Evolutionary conservation across 1,284 basidiomycete species (phyloP), one percentile per base, ranked within the genome.

Genomic region (Cutaneotrichosporon curvatum): DNA sequence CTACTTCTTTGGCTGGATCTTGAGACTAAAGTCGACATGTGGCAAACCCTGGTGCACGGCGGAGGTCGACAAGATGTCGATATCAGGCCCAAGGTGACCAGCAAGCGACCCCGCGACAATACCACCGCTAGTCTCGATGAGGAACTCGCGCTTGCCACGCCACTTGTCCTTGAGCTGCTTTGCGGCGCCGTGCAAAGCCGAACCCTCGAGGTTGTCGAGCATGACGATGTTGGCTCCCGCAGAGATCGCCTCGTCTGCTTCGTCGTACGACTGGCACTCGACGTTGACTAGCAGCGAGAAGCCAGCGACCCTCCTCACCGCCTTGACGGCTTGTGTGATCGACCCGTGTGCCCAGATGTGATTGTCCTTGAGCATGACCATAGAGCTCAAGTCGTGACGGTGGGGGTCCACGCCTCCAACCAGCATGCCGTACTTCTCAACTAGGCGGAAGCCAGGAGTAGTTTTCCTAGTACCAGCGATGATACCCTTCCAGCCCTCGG

Each of bases 341-440:
- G 90, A 94, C 20, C 91, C 90, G 64, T 56, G 33, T 7, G 90
- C 92, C 92, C 91, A 97, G 65, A 98, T 90, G 67, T 98, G 95
- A 69, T 98, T 98, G 67, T 98, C 94, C 73, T 98, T 98, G 63
- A 99, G 81, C 94, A 98, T 98, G 65, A 99, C 94, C 94, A 98
- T 98, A 67, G 86, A 89, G 32, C 87, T 91, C 28, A 98, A 77
- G 72, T 97, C 92, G 63, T 96, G 86, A n/a, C 95, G 80, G 74
- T 98, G 95, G 16, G 87, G 77, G 70, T 99, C 95, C 56, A 97
- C 85, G 4, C 94, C 95, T 20, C 95, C 94, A 21, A 98, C 89
- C 37, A 97, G 75, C 95, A 98, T 99, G 9, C 85, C 95, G 69
- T 98, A 97, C 73, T 99, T 99, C 71, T 99, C 94, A 5, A 98